Evolutionary conservation across 2,329 filamentous ascomycete species (phyloP), one percentile per base, ranked within the genome.

Genomic region (Ophiostoma angusticollis): DNA sequence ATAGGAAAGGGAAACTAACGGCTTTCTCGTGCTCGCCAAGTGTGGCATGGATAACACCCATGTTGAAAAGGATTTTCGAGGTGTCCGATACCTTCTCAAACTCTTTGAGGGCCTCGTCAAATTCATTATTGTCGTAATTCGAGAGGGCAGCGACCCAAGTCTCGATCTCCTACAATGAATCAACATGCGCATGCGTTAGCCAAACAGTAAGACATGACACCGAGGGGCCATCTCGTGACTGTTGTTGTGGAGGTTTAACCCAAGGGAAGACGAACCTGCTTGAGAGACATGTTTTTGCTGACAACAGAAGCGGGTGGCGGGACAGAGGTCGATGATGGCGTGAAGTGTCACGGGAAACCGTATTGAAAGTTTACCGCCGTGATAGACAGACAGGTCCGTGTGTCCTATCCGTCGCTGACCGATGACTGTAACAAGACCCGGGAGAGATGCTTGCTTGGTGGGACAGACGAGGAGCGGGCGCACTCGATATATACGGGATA

Each of bases 41-140:
- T 0, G 91, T 96, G 28, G 91, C 91, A 65, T 95, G 84, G 52
- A 98, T 96, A 28, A 98, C 89, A 50, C 91, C 91, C 61, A 89
- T 93, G 56, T 98, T 98, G 69, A 98, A 98, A 45, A 94, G 69
- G 46, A 98, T 98, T 68, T 94, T 96, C 51, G 91, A 95, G 0
- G 91, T 98, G 58, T 96, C 91, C 45, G 82, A 72, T 53, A 98
- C 94, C 50, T 70, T 74, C 46, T 84, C 82, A 56, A 98, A 96
- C 45, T 83, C 75, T 51, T 70, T 74, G 46, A 96, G 64, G 21
- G 91, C 78, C 49, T 89, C 82, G 54, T 96, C 89, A 62, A 93
- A 96, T 55, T 98, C 85, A 63, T 94, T 93, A 64, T 89, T 91
- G 64, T 98, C 91, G 65, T 98, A 98, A 57, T 80, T 80, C 52